These are phyloP conservation scores for Larix kaempferi DNA, from an alignment of 75 land plant genomes.

Conservation along the genomic window DNA sequence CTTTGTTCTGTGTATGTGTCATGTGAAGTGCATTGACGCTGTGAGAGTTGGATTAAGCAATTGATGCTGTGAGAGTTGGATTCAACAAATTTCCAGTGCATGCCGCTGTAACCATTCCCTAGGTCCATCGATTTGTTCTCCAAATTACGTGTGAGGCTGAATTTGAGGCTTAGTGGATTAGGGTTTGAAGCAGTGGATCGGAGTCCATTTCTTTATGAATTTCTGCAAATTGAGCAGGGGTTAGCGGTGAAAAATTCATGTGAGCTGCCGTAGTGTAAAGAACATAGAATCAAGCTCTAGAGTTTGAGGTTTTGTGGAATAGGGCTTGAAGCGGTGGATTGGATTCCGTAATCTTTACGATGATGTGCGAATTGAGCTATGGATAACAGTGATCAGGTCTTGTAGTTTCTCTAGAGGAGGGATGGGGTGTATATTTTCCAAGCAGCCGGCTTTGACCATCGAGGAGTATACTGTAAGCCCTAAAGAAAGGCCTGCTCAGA, in stretches of 20 bases:
- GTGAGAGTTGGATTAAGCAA: too few species aligned
- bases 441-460: background rate
- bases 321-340: background rate
- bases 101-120: too few species aligned
- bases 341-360: background rate
- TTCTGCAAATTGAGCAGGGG: too few species aligned
- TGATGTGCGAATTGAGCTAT: background rate
- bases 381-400: background rate
- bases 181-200: background rate
- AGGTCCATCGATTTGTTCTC: too few species aligned
- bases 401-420: background rate
- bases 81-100: too few species aligned
- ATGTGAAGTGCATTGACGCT: too few species aligned
- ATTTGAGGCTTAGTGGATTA: background rate
- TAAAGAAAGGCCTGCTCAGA: background rate
- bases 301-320: background rate
- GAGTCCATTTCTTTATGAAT: background rate
- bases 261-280: too few species aligned
- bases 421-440: slow-evolving; percentile 13
- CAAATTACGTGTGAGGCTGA: too few species aligned
- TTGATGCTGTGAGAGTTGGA: too few species aligned
- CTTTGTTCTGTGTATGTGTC: too few species aligned
- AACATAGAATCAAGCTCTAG: background rate
- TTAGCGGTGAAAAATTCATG: too few species aligned
- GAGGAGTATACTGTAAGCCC: background rate